Conservation (phyloP, 768 basidiomycete genomes). For the Amanita pallidorosea region DNA sequence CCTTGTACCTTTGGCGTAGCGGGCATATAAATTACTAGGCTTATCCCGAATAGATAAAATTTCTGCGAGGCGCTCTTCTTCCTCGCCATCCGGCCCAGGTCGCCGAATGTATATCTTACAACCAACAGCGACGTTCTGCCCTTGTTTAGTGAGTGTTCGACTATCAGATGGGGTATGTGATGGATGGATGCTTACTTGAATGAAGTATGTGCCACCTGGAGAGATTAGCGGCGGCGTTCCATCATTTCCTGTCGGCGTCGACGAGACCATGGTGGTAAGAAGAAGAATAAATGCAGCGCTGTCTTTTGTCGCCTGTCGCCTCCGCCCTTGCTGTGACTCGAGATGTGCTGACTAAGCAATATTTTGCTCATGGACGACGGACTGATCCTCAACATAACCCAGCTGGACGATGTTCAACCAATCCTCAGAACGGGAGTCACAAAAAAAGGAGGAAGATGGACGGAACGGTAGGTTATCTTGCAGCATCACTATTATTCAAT, state of each 20-base stretch:
- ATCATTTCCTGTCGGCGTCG: conserved; percentile 29
- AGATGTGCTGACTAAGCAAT: conserved; percentile 15
- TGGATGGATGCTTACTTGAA: conserved; percentile 45
- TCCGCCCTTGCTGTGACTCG: background rate
- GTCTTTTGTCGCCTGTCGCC: background rate
- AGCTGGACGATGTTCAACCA: conserved; percentile 20
- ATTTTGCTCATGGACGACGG: conserved; percentile 54
- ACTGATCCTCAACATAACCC: conserved; percentile 63
- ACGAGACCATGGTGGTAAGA: conserved; percentile 20
- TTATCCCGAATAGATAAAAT: conserved; percentile 92
- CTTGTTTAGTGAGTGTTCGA: conserved; percentile 14
- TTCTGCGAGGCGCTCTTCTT: conserved; percentile 90
- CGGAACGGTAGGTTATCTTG: conserved; percentile 44
- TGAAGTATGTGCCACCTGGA: conserved; percentile 64
- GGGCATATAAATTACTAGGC: conserved; percentile 51
- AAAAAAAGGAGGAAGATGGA: conserved; percentile 65
- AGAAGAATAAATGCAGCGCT: background rate
- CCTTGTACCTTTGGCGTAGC: conserved; percentile 29
- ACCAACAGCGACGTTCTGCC: conserved; percentile 73
- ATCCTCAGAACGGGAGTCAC: conserved; percentile 15
- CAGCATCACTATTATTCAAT: background rate
- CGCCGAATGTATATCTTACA: conserved; percentile 93
- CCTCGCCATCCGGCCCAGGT: conserved; percentile 58
- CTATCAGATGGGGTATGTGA: conserved; percentile 16
- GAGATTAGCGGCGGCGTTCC: conserved; percentile 53